Evolutionary conservation across 2,329 filamentous ascomycete species (phyloP), one percentile per base, ranked within the genome.

Genomic region (Botrytis hyacinthi): DNA sequence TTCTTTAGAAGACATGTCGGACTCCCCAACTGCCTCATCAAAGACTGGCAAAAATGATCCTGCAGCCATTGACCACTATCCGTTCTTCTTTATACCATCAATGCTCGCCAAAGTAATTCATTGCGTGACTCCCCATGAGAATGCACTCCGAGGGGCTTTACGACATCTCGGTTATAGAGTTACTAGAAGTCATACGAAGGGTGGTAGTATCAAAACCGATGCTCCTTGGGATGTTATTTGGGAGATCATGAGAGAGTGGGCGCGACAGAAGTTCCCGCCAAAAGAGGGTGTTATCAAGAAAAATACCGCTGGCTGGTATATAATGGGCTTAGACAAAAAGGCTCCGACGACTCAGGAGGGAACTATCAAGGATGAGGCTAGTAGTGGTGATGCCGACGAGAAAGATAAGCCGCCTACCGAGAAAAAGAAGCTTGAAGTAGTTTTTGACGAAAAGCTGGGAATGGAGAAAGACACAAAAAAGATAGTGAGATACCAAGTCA

Each of bases 231-330:
- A 86, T 7, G 90, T 93, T 0, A 88, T 99, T 66, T 98, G 96
- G 95, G 92, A 97, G 81, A 85, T 98, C 42, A 96, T 98, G 89
- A 88, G 93, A 40, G 94, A 97, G 83, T 99, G 94, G 94, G 89
- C 93, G 22, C 88, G 91, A 37, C 94, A 97, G 80, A 92, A 91
- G 79, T 87, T 89, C 0, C 94, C 95, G 0, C 86, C 97, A 73
- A 97, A 93, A 80, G 88, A 91, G 51, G 88, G 88, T 1, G 89
- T 89, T 32, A 85, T 97, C 72, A 92, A 89, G 78, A 86, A 90
- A 59, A 87, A 87, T n/a, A 93, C 87, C 70, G 85, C 94, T 1
- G 93, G 93, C 1, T 93, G 89, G 80, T 89, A 85, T 68, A 90
- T 98, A 61, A 85, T 95, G 81, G 82, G 70, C 81, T 83, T 72